Evolutionary conservation across 1,139 yeast genomes (phyloP).

Genomic region (Debaryomyces singareniensis): DNA sequence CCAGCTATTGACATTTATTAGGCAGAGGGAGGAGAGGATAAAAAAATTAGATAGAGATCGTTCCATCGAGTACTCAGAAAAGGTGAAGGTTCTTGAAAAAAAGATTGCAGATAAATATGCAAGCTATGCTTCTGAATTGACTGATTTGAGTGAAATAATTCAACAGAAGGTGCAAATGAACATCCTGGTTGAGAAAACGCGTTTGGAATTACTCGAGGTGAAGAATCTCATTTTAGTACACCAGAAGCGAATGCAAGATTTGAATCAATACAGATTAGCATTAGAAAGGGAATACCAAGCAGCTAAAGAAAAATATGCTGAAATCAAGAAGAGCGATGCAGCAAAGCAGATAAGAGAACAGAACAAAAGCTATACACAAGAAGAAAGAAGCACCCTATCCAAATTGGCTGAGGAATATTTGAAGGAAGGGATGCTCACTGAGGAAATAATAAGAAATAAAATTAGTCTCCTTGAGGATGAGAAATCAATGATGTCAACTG

Average conservation of each 20-base stretch:
- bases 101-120: constrained; percentile 19
- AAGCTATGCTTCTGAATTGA: constrained; percentile 13
- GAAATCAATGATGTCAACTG: constrained; percentile 29
- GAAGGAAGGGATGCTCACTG: constrained; percentile 36
- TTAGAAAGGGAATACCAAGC: constrained; percentile 27
- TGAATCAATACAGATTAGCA: constrained; percentile 24
- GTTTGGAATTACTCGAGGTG: constrained; percentile 21
- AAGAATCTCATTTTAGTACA: constrained; percentile 30
- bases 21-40: constrained; percentile 17
- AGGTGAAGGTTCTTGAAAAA: constrained; percentile 16
- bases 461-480: constrained; percentile 34
- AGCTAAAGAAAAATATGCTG: constrained; percentile 37
- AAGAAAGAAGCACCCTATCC: constrained; percentile 35
- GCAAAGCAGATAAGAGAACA: constrained; percentile 35
- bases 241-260: constrained; percentile 14
- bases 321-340: constrained; percentile 39
- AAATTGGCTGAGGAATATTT: constrained; percentile 40
- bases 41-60: constrained; percentile 20
- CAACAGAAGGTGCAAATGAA: constrained; percentile 15
- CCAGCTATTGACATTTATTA: constrained; percentile 17
- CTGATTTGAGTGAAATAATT: constrained; percentile 11
- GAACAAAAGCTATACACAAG: constrained; percentile 34
- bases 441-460: constrained; percentile 22
- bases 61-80: constrained; percentile 23
- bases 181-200: constrained; percentile 16